Evolutionary conservation across 2,329 filamentous ascomycete genomes (phyloP), one percentile per base, ranked within the genome.

Genomic region (Pyrenophora tritici-repentis): DNA sequence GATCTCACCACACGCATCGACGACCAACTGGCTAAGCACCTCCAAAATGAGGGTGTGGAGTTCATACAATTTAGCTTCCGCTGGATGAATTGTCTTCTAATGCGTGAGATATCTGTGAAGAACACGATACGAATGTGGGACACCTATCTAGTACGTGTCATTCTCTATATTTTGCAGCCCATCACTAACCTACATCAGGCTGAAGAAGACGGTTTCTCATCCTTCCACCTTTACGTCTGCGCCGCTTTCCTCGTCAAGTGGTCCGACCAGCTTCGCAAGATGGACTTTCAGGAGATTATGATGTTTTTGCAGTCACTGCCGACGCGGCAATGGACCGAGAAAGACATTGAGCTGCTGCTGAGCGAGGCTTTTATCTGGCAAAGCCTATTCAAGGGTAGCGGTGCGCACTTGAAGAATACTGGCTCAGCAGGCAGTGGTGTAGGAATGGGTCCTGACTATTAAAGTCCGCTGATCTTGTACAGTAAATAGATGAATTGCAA

Each of bases 61-160:
- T 99, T 99, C 69, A 99, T 99, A 67, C 94, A 99, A 71, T 99
- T 99, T 76, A 97, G 91, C 75, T 99, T 99, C 73, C 84, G 94
- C 49, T 99, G 94, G 94, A 99, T 99, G 94, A 99, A 99, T 68
- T 99, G 94, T 73, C 83, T 99, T 44, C 80, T 99, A 59, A 99
- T 99, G 94, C 85, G 94, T 58, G 94, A 99, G 76, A 89, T 99
- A 59, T 96, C 89, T 70, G 93, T 99, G 50, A 90, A 87, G 73
- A 97, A 97, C 72, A 97, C 91, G 0, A 96, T 99, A 58, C 83
- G 94, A 63, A 99, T 99, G 94, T 99, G 94, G 94, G 94, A 99
- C 75, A 99, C 94, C 20, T 99, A 99, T 77, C 84, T 99, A 78
- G 93, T 97, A 79, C 71, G 86, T 76, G 34, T 22, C 2, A 13